Evolutionary conservation across 352 stramenopile genomes (phyloP).

Genomic region (Globisporangium nagaii): DNA sequence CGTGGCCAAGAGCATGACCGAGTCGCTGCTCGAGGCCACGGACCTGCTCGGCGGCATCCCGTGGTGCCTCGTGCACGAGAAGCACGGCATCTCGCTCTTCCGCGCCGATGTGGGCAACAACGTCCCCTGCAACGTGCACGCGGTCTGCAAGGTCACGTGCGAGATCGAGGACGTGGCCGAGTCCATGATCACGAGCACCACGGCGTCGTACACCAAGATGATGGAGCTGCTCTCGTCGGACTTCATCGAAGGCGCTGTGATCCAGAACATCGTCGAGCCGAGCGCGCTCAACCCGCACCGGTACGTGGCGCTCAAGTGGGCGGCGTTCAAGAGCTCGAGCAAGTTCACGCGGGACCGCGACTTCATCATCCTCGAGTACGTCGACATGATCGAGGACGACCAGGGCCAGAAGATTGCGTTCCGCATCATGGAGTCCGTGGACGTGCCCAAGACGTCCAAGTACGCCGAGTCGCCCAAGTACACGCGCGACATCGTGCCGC

Average conservation of each 20-base stretch:
- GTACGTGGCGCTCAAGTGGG: slow-evolving; percentile 84
- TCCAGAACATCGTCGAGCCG: slow-evolving; percentile 77
- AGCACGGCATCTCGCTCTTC: slow-evolving; percentile 82
- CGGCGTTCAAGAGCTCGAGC: slow-evolving; percentile 78
- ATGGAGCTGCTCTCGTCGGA: slow-evolving; percentile 82
- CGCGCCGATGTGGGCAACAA: slow-evolving; percentile 51
- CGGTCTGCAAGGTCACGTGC: slow-evolving; percentile 73
- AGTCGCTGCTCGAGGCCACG: slow-evolving; percentile 67
- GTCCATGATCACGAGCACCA: slow-evolving; percentile 77
- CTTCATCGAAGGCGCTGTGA: slow-evolving; percentile 76
- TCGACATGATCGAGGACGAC: slow-evolving; percentile 85
- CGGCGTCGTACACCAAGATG: slow-evolving; percentile 79
- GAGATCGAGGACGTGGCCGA: slow-evolving; percentile 79
- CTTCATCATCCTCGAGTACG: slow-evolving; percentile 82
- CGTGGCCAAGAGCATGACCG: slow-evolving; percentile 77
- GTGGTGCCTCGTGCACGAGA: slow-evolving; percentile 74
- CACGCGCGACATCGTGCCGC: slow-evolving; percentile 63
- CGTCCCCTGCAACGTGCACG: slow-evolving; percentile 82
- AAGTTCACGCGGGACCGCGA: slow-evolving; percentile 77
- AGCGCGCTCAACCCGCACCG: slow-evolving; percentile 57
- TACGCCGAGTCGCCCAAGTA: slow-evolving; percentile 64
- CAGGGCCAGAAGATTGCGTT: slow-evolving; percentile 81
- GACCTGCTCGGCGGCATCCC: slow-evolving; percentile 67
- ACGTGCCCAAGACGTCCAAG: slow-evolving; percentile 48
- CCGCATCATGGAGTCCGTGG: slow-evolving; percentile 80